Evolutionary conservation across 2,329 filamentous ascomycete species (phyloP).

Genomic region (Talaromyces atroroseus): DNA sequence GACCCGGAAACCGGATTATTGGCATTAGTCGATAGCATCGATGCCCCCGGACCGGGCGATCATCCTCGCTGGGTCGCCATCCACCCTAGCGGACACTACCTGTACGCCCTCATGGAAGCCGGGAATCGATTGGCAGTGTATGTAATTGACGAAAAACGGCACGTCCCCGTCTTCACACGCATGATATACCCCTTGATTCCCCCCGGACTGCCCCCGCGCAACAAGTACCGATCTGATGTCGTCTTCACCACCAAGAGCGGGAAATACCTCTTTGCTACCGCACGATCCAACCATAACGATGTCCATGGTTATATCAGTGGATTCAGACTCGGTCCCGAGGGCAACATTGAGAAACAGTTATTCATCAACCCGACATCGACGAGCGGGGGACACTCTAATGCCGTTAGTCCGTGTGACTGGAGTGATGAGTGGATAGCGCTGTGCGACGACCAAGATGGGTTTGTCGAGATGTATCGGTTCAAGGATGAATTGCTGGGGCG

Average conservation of each 20-base stretch:
- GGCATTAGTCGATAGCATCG: constrained; percentile 64
- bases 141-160: constrained; percentile 66
- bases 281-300: constrained; percentile 69
- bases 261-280: constrained; percentile 74
- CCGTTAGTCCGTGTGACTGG: constrained; percentile 77
- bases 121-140: constrained; percentile 80
- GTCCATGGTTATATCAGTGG: constrained; percentile 78
- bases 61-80: constrained; percentile 87
- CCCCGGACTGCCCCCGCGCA: constrained; percentile 46
- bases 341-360: constrained; percentile 70
- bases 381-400: constrained; percentile 82
- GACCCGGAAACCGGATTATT: constrained; percentile 55
- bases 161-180: constrained; percentile 72
- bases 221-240: constrained; percentile 78
- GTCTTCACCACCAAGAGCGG: constrained; percentile 65
- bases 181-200: constrained; percentile 74
- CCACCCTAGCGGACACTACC: constrained; percentile 68
- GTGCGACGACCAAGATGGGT: constrained; percentile 82
- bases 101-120: constrained; percentile 87
- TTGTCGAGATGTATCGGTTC: constrained; percentile 84
- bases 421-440: constrained; percentile 85
- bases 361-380: constrained; percentile 79
- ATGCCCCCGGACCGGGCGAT: constrained; percentile 65
- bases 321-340: constrained; percentile 64
- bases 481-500: constrained; percentile 72